Evolutionary conservation across 305 asterid species (phyloP).

Genomic region (Lippia alba): DNA sequence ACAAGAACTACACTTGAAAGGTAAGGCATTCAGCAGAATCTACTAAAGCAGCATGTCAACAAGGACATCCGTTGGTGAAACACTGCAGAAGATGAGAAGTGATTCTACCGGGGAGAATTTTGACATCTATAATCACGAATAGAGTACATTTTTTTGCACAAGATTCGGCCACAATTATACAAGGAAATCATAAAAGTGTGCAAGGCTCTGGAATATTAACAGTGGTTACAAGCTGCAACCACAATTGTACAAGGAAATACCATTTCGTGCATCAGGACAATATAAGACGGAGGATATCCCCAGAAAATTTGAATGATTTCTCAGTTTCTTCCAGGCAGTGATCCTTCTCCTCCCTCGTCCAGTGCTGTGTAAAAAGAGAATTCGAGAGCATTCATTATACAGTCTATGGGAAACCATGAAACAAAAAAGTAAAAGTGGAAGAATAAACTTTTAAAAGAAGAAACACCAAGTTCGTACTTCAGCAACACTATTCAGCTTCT

Average conservation of each 20-base stretch:
- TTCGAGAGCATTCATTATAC: not conserved
- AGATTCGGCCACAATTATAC: too few relatives aligned
- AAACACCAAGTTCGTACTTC: conserved; percentile 50
- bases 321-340: conserved; percentile 82
- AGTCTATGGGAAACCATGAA: not conserved
- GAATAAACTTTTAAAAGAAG: not conserved
- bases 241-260: not conserved
- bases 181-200: not conserved
- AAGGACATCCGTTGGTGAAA: too few relatives aligned
- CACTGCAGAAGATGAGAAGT: too few relatives aligned
- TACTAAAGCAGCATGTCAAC: too few relatives aligned
- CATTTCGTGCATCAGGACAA: conserved; percentile 51
- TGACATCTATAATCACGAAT: too few relatives aligned
- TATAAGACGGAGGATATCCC: conserved; percentile 76
- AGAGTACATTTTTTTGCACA: too few relatives aligned
- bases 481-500: conserved; percentile 83
- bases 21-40: too few relatives aligned
- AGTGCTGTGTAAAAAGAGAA: conserved; percentile 43
- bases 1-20: too few relatives aligned
- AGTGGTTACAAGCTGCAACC: conserved; percentile 3
- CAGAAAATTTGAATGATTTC: conserved; percentile 80
- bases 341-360: conserved; percentile 87
- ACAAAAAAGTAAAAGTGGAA: not conserved
- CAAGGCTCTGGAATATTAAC: not conserved
- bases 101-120: too few relatives aligned